These are phyloP conservation scores for Linnemannia exigua DNA, from an alignment of 192 early-diverging fungal species.

Conservation along the genomic window DNA sequence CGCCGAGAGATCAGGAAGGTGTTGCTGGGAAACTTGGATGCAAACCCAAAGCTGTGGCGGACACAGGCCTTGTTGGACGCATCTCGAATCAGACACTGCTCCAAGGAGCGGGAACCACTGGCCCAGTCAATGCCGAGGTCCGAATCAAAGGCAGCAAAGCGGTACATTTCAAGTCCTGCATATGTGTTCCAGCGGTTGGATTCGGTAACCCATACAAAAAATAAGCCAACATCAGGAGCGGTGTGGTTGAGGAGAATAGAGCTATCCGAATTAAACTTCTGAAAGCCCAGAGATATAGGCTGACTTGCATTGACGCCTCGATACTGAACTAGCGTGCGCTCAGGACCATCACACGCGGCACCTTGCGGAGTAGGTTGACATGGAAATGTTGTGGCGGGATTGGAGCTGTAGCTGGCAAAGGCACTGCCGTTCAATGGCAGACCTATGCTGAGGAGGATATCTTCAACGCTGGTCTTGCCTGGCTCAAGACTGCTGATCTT, in stretches of 20 bases:
- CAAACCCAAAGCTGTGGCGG: neutral
- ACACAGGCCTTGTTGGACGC: neutral
- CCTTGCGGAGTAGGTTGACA: too few relatives aligned
- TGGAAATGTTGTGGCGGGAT: neutral
- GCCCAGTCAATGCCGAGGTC: neutral
- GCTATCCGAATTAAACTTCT: too few relatives aligned
- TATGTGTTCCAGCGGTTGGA: neutral
- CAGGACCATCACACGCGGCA: neutral
- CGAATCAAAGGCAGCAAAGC: neutral
- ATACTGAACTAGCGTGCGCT: too few relatives aligned
- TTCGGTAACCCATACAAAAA: neutral
- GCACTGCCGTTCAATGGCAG: neutral
- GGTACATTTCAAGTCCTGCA: neutral
- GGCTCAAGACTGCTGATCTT: neutral
- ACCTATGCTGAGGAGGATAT: neutral
- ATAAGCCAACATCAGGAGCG: neutral
- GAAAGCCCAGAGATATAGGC: too few relatives aligned
- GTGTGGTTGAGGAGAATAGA: neutral
- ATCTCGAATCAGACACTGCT: neutral
- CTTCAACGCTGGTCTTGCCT: neutral
- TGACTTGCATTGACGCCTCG: too few relatives aligned
- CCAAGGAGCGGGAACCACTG: neutral
- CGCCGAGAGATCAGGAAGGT: too few relatives aligned
- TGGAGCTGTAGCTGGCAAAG: neutral
- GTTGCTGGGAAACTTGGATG: too few relatives aligned